A percentile compares a stretch with the other conserved stretches of the same genome.
Conservation (phyloP, 2,329 filamentous ascomycete species). For the Calonectria crousiana region DNA sequence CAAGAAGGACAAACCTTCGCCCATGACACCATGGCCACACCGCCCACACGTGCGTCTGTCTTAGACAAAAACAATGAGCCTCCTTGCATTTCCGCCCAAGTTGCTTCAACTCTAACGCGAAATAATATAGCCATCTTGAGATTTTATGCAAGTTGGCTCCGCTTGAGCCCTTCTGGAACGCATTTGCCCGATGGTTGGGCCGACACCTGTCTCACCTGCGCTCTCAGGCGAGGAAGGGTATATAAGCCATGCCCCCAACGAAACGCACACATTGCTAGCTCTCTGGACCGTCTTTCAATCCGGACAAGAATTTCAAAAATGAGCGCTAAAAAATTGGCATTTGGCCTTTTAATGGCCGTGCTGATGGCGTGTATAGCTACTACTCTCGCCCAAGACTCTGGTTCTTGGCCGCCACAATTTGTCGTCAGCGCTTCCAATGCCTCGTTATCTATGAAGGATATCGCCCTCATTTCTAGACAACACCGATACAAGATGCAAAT, state of each 20-base stretch:
- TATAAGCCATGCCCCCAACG: background rate
- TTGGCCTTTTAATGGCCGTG: background rate
- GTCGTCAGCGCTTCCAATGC: background rate
- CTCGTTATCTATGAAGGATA: background rate
- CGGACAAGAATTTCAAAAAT: background rate
- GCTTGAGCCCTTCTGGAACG: background rate
- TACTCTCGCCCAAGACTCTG: background rate
- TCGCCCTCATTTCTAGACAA: background rate
- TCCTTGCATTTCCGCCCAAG: background rate
- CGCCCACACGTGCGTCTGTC: background rate
- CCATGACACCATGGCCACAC: background rate
- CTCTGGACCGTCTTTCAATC: accelerated
- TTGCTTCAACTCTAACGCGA: background rate
- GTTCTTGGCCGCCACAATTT: background rate
- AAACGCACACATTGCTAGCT: background rate
- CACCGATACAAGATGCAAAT: background rate
- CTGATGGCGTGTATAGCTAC: background rate
- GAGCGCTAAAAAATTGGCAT: background rate
- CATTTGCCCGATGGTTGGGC: background rate
- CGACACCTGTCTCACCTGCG: background rate
- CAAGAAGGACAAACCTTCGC: background rate
- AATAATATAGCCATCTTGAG: background rate
- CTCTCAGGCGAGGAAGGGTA: background rate
- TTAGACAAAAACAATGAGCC: background rate
- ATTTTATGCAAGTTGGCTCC: background rate